Evolutionary conservation across 257 asterid species (phyloP).

Genomic region (Cinchona pubescens): DNA sequence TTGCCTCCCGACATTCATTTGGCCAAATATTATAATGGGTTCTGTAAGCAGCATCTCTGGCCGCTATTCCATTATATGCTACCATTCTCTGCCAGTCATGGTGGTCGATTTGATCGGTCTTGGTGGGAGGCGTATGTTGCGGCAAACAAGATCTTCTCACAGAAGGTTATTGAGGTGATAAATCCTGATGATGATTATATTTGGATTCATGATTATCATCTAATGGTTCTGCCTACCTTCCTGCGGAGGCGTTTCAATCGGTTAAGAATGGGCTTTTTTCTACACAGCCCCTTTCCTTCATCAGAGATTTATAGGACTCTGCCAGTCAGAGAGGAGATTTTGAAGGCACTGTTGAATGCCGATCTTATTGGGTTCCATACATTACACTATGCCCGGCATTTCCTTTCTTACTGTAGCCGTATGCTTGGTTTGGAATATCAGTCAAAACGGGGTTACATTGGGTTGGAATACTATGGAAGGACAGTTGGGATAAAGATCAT

Average conservation of each 20-base stretch:
- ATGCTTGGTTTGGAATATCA: too few relatives aligned
- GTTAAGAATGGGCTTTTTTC: conserved; percentile 49
- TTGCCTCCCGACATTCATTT: conserved; percentile 42
- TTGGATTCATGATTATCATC: conserved; percentile 56
- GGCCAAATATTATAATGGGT: conserved; percentile 50
- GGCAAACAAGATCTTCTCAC: conserved; percentile 50
- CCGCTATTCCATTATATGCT: conserved; percentile 55
- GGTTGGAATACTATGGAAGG: too few relatives aligned
- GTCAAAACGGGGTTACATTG: too few relatives aligned
- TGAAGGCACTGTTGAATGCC: too few relatives aligned
- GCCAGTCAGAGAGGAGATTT: too few relatives aligned
- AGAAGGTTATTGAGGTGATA: conserved; percentile 54
- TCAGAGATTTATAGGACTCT: too few relatives aligned
- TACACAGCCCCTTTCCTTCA: too few relatives aligned
- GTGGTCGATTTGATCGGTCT: conserved; percentile 48
- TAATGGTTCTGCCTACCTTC: conserved; percentile 53
- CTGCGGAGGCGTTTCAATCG: conserved; percentile 46
- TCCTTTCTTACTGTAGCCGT: too few relatives aligned
- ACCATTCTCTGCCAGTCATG: conserved; percentile 50
- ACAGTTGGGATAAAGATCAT: too few relatives aligned
- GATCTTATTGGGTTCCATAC: too few relatives aligned
- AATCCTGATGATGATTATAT: conserved; percentile 56
- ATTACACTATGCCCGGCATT: too few relatives aligned
- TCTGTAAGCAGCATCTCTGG: conserved; percentile 55
- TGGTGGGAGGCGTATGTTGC: conserved; percentile 60